These are phyloP conservation scores for Aspergillus phoenicis DNA, from an alignment of 2,329 filamentous ascomycete species.

Conservation along the genomic window DNA sequence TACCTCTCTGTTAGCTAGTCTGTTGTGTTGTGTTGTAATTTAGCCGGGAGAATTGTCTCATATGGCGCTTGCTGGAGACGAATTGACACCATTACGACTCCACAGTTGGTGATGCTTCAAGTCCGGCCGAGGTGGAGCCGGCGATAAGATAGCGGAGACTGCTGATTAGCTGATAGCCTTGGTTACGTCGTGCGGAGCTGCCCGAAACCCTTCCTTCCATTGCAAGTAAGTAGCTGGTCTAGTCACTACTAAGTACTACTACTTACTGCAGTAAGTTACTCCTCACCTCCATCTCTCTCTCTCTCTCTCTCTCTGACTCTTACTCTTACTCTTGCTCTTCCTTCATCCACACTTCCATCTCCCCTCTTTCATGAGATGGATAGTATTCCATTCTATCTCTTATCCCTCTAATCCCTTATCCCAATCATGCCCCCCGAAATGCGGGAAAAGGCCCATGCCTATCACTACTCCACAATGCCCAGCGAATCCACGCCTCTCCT, in stretches of 20 bases:
- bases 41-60: background rate
- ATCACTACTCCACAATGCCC: constrained; percentile 29
- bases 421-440: constrained; percentile 24
- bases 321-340: background rate
- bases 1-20: background rate
- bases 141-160: background rate
- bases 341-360: background rate
- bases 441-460: constrained; percentile 41
- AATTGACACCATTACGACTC: background rate
- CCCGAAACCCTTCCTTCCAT: background rate
- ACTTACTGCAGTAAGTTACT: background rate
- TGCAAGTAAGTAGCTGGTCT: no score
- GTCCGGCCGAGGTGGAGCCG: background rate
- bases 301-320: background rate
- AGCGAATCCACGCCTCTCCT: constrained; percentile 48
- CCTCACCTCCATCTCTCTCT: background rate
- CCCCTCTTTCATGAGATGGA: constrained; percentile 1
- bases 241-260: no score
- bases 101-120: background rate
- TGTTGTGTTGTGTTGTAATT: background rate
- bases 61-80: background rate
- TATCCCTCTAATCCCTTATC: constrained; percentile 2
- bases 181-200: background rate
- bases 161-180: background rate
- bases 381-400: background rate